Base-by-base conservation (phyloP, 192 early-diverging fungal genomes). In the Chytriomyces sp. region DNA sequence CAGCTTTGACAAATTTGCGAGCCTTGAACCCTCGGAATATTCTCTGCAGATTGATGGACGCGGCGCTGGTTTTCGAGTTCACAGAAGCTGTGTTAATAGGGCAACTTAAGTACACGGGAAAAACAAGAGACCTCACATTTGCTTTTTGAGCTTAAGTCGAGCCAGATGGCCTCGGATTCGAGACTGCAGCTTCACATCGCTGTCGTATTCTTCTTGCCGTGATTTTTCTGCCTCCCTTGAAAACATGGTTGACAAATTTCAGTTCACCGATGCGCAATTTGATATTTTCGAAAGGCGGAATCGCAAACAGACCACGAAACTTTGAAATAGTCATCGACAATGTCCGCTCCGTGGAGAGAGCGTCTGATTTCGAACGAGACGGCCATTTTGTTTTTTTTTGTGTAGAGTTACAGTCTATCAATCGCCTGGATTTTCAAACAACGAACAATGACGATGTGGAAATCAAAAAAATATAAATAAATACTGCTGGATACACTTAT, bases 1-100 rank as follows among this genome's bases (percentile, higher is more conserved):
- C 63, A n/a, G 53, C 60, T n/a, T 70, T 76, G 24, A 71, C 67
- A 23, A 48, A 50, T 45, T 74, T 44, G 8, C 80, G 43, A 5
- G 78, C 82, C 10, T 71, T 23, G 50, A 67, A 79, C n/a, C 86
- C 83, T 24, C 82, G 68, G 45, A 61, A 79, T 18, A 76, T 68
- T 67, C 81, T 75, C 69, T 87, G 83, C 49, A 85, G 81, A 10
- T n/a, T 57, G 9, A 57, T 45, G 6, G 80, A 79, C 48, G 20
- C 69, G 57, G 48, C n/a, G n/a, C 9, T 60, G n/a, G n/a, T 60
- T n/a, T 60, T 24, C n/a, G 35, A 20, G 53, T 13, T 3, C 53
- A 57, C 13, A n/a, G 13, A 20, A 20, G 20, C 53, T 20, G 20
- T 57, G 53, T 57, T 20, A 57, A 20, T 5, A 57, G 53, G 16